Evolutionary conservation across 495 filamentous ascomycete genomes (phyloP).

Genomic region (Aspergillus panamensis): DNA sequence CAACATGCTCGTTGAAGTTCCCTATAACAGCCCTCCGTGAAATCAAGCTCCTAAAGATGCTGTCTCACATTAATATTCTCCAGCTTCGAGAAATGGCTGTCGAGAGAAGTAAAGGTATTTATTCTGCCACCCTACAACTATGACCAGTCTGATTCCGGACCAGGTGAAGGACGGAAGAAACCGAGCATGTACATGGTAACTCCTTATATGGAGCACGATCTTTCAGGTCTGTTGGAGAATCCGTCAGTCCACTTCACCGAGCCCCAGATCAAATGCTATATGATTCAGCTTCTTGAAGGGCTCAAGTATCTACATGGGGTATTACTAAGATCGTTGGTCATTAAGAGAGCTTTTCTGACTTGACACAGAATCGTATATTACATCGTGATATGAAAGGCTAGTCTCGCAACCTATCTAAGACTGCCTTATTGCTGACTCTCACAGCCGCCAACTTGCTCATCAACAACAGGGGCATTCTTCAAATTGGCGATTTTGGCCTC

Average conservation of each 20-base stretch:
- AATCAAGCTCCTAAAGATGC: constrained; percentile 93
- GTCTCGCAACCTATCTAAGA: constrained; percentile 8
- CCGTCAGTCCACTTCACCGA: constrained; percentile 80
- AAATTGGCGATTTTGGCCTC: constrained; percentile 96
- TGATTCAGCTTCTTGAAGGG: constrained; percentile 90
- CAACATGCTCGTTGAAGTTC: constrained; percentile 51
- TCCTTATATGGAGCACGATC: constrained; percentile 98
- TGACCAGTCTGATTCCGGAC: constrained; percentile 9
- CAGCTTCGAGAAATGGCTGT: constrained; percentile 94
- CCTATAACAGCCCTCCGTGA: constrained; percentile 96
- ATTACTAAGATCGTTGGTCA: constrained; percentile 16
- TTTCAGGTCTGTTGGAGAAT: constrained; percentile 94
- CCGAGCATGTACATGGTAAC: constrained; percentile 98
- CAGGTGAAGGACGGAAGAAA: constrained; percentile 73
- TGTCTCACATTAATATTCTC: constrained; percentile 86
- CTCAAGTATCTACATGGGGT: constrained; percentile 83
- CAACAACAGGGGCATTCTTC: constrained; percentile 87
- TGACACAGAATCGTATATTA: constrained; percentile 66
- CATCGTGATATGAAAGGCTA: constrained; percentile 93
- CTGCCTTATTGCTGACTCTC: constrained; percentile 25
- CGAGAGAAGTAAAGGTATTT: constrained; percentile 64
- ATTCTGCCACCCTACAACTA: neutral
- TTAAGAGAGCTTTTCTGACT: constrained; percentile 13
- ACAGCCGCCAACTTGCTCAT: constrained; percentile 92
- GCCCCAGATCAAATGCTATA: constrained; percentile 95